Base-by-base conservation (phyloP, 805 yeast genomes). In the Pichia exigua region DNA sequence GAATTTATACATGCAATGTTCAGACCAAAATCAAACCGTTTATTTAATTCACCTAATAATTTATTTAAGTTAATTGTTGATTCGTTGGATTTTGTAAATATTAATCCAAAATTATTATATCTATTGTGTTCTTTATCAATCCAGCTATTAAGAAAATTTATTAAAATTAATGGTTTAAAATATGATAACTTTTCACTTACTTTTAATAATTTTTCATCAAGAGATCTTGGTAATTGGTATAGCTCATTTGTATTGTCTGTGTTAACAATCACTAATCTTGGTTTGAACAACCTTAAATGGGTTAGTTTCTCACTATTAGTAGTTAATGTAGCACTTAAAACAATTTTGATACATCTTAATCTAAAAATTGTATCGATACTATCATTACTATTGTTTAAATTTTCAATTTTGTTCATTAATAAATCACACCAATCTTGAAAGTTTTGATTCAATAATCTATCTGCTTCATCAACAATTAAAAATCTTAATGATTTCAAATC, bases 311-410 rank as follows among this genome's bases (percentile, higher is more conserved):
- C 96, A 0, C 97, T 87, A 65, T 91, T 95, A 2, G 97, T 84
- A 4, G 97, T 89, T 49, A 94, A 75, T 0, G 99, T 94, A 9
- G 99, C 99, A 47, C 95, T 84, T 62, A 94, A 89, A 3, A 94
- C 76, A 65, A 92, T 74, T 59, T 91, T 70, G 71, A 84, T 63
- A 68, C 82, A 66, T 46, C 65, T 66, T 40, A 71, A 50, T 12
- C 55, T 55, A 70, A 77, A 77, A 20, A 47, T 52, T 32, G 64
- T 57, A 21, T 72, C 65, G 2, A 70, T 18, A 28, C 24, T 27
- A 13, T 28, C 30, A 60, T 44, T 62, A 22, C n/a, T 18, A 13
- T 51, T 65, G 50, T 75, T 68, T 47, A 69, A 72, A 5, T 61
- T 51, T 20, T 66, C 72, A 21, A 74, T 59, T 45, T 65, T 67